A percentile compares a stretch with the other conserved stretches of the same genome.
phyloP scores from a whole-genome alignment of 306 rosid species.

The cucumber (Cucumis sativus) region DNA sequence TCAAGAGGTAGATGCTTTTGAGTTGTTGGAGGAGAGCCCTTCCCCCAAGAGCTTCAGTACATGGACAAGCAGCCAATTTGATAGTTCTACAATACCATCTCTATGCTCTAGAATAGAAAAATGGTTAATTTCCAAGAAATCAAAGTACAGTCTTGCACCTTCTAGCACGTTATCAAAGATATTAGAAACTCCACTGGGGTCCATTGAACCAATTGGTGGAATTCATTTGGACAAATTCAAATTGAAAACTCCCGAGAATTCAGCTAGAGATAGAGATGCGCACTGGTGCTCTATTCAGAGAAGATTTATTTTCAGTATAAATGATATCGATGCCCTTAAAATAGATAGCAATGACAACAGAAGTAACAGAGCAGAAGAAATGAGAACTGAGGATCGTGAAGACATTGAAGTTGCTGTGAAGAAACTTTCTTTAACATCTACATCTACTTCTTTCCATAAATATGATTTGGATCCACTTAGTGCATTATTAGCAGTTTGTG shows the following conservation, averaged over 20 bases:
- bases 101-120: constrained; percentile 58
- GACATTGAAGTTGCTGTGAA: constrained; percentile 44
- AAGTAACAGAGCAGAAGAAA: constrained; percentile 7
- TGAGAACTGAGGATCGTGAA: constrained; percentile 22
- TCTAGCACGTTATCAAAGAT: constrained; percentile 67
- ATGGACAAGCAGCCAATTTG: constrained; percentile 37
- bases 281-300: constrained; percentile 11
- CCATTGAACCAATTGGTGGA: constrained; percentile 22
- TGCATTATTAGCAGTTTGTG: constrained; percentile 63
- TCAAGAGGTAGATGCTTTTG: constrained; percentile 82
- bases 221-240: constrained; percentile 14
- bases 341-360: constrained; percentile 10
- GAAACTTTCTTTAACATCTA: constrained; percentile 58
- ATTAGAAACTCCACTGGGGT: constrained; percentile 40
- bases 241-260: constrained; percentile 23
- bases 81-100: constrained; percentile 35
- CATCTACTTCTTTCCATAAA: constrained; percentile 29
- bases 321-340: constrained; percentile 11
- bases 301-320: constrained; percentile 10
- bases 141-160: constrained; percentile 42
- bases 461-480: constrained; percentile 38
- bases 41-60: constrained; percentile 68
- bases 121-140: constrained; percentile 51
- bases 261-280: constrained; percentile 15
- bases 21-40: constrained; percentile 89